These are phyloP conservation scores for Lactarius trivialis DNA, from an alignment of 768 basidiomycete genomes.

Conservation along the genomic window DNA sequence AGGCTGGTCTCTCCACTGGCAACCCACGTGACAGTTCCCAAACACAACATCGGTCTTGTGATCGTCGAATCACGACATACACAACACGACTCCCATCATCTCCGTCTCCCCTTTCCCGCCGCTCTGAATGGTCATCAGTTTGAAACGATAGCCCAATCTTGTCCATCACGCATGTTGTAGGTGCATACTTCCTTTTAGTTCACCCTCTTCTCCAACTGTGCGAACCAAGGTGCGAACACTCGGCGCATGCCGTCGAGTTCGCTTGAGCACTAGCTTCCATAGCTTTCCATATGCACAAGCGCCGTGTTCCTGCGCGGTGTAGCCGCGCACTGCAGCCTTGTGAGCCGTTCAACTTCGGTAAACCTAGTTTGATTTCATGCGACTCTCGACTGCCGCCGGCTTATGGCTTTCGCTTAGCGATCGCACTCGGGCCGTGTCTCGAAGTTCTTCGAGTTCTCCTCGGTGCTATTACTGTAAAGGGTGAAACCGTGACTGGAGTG, in stretches of 20 bases:
- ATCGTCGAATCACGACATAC: constrained; percentile 1
- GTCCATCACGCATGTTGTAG: constrained; percentile 19
- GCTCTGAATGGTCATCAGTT: not conserved
- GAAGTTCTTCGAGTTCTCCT: constrained; percentile 11
- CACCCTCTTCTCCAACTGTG: not conserved
- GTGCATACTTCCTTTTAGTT: constrained; percentile 9
- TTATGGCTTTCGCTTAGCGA: constrained; percentile 19
- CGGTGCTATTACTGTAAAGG: not conserved
- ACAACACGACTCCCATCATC: constrained; percentile 7
- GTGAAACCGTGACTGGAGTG: not conserved
- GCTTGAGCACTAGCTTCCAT: not conserved
- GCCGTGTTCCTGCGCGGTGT: constrained; percentile 14
- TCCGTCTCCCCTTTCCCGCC: not conserved
- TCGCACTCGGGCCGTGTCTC: constrained; percentile 7
- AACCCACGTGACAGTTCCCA: not conserved
- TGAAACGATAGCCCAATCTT: not conserved
- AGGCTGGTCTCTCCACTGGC: not conserved
- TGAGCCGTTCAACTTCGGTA: constrained; percentile 17
- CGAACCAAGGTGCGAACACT: not conserved
- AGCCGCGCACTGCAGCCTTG: constrained; percentile 15
- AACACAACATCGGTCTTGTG: not conserved
- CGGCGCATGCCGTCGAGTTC: not conserved
- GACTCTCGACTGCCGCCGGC: constrained; percentile 15
- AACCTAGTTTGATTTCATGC: constrained; percentile 19
- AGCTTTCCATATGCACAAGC: constrained; percentile 8